Base-by-base conservation (phyloP, 805 yeast genomes). In the Lachancea sp. region DNA sequence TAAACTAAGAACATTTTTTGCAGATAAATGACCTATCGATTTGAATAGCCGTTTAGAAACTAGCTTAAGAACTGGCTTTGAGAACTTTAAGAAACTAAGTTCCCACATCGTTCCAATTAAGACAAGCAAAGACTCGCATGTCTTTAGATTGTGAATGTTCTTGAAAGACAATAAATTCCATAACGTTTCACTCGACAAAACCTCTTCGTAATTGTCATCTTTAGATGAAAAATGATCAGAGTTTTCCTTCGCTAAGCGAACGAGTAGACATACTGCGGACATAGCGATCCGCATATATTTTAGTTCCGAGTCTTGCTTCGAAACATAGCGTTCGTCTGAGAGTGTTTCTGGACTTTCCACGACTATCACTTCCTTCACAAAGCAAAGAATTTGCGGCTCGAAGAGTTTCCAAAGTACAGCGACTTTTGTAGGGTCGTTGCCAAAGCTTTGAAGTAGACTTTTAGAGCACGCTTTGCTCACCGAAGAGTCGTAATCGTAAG, bases 271-370 rank as follows among this genome's bases (percentile, higher is more conserved):
- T 6, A 83, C 49, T 1, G 79, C 63, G 5, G 78, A 65, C 26
- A 70, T 68, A 12, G 77, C 53, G 2, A 80, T 69, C 43, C 94
- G 65, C 21, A 69, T 67, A 53, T 78, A 84, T 55, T 84, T 85
- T 15, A 77, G 61, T 21, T 67, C 66, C 0, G 84, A 71, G 45
- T 87, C 95, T 33, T 79, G 84, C 36, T 71, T 72, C 3, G 77
- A 71, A 15, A 78, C 72, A 49, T 75, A 78, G 41, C 95, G 68
- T 53, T 80, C 83, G 52, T 89, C 96, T 2, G 89, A 78, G 16
- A 89, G 59, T 0, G 87, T 72, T 12, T 73, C 77, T 3, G 70
- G 71, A 2, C 75, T 66, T 55, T 88, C 95, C 23, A 63, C 57
- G 12, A 71, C 58, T 7, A 85, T 51, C 0, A 75, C 67, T 25